These are phyloP conservation scores for Hypoxylon sp. DNA, from an alignment of 2,329 filamentous ascomycete species.

Conservation along the genomic window DNA sequence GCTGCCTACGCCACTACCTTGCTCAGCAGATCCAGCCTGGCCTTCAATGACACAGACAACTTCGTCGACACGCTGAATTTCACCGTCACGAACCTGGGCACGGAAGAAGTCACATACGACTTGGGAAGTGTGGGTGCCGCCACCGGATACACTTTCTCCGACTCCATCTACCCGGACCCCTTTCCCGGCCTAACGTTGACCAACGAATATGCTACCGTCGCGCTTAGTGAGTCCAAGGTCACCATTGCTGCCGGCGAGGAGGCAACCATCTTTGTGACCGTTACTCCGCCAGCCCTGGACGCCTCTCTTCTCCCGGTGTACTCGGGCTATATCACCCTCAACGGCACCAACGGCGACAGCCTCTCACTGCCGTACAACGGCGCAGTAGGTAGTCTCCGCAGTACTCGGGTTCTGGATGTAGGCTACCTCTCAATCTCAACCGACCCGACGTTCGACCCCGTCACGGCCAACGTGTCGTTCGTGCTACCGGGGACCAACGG, in stretches of 20 bases:
- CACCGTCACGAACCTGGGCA: constrained; percentile 62
- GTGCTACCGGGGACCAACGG: constrained; percentile 36
- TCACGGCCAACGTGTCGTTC: constrained; percentile 41
- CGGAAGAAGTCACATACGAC: constrained; percentile 57
- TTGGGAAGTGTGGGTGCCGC: constrained; percentile 59
- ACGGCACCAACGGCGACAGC: constrained; percentile 51
- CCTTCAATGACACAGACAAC: constrained; percentile 71
- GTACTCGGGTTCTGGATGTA: constrained; percentile 46
- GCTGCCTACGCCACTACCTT: constrained; percentile 62
- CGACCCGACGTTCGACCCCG: constrained; percentile 42
- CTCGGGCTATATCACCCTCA: constrained; percentile 57
- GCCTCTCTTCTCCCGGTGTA: constrained; percentile 55
- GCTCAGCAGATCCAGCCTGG: constrained; percentile 63
- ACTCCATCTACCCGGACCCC: constrained; percentile 46
- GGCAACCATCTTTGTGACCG: constrained; percentile 53
- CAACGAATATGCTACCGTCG: constrained; percentile 52
- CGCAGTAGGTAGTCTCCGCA: constrained; percentile 49
- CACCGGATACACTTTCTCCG: constrained; percentile 62
- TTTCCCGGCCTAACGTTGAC: constrained; percentile 57
- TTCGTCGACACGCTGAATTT: constrained; percentile 59
- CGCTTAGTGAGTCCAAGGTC: constrained; percentile 49
- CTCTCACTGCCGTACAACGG: constrained; percentile 48
- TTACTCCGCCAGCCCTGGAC: constrained; percentile 53
- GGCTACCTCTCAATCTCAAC: constrained; percentile 49
- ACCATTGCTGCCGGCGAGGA: constrained; percentile 42